Evolutionary conservation across 345 rosid genomes (phyloP), one percentile per base, ranked within the genome.

Genomic region (Citrus sinensis): DNA sequence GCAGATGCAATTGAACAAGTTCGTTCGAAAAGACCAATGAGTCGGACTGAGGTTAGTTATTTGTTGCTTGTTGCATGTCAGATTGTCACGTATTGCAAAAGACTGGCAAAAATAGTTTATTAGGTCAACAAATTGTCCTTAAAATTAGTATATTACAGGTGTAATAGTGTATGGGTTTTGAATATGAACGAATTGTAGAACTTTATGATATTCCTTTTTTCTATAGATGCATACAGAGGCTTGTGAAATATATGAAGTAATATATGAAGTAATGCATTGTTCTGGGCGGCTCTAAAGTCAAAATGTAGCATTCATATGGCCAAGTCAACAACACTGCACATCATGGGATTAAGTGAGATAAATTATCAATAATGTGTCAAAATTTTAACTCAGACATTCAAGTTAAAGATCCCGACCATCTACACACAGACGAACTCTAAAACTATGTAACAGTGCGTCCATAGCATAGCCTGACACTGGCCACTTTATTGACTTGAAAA

Each of bases 21-120:
- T 71, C 90, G 90, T 77, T 81, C 89, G n/a, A 92, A 86, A 87
- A 87, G 92, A 76, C 96, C 97, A 49, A 91, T 89, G 92, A 94
- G 98, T 84, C 91, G 91, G 71, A 94, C 80, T 25, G 98, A 96
- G 94, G 98, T 92, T 79, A 80, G 88, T 87, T 74, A 77, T 76
- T 67, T 71, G 37, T 75, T 58, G 49, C 25, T 13, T 73, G 67
- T 20, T 58, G 60, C 40, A 60, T 79, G 20, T 64, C 32, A 62
- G 65, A 25, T 29, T 40, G 17, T 64, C 20, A 27, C 25, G 6
- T 22, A 19, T 8, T 3, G 19, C 27, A 17, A 67, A 56, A 73
- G 51, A 27, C 54, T 7, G 54, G 13, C 54, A 27, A 20, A 42
- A 16, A 27, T 70, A 49, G 16, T 7, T 1, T 55, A 25, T 77